Conservation (phyloP, 768 basidiomycete species). For the Phlebiopsis flavidoalba region DNA sequence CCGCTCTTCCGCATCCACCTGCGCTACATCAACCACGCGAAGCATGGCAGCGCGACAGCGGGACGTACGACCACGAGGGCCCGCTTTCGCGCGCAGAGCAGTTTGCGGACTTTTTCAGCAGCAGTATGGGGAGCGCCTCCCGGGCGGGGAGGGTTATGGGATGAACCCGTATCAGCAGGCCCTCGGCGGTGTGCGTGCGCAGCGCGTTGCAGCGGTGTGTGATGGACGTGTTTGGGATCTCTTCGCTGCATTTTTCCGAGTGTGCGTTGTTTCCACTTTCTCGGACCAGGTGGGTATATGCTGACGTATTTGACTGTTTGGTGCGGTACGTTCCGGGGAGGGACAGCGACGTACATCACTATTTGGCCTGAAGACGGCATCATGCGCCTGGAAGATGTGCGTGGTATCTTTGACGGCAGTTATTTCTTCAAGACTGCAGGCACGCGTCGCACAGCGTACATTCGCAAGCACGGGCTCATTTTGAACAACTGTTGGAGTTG, state of each 20-base stretch:
- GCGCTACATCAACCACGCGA: constrained; percentile 28
- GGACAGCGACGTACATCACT: constrained; percentile 33
- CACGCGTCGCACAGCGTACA: neutral
- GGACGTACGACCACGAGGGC: constrained; percentile 38
- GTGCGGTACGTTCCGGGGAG: no score
- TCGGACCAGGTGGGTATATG: neutral
- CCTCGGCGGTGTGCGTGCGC: constrained; percentile 29
- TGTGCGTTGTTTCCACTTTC: constrained; percentile 15
- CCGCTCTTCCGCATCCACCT: constrained; percentile 37
- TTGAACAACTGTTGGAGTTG: no score
- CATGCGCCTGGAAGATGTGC: constrained; percentile 37
- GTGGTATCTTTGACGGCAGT: constrained; percentile 36
- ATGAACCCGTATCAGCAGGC: constrained; percentile 24
- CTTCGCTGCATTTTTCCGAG: constrained; percentile 31
- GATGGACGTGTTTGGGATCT: constrained; percentile 34
- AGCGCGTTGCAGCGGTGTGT: constrained; percentile 29
- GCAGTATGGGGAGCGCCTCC: constrained; percentile 24
- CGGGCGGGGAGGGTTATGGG: constrained; percentile 20
- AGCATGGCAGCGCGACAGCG: constrained; percentile 38
- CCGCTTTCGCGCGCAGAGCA: constrained; percentile 34
- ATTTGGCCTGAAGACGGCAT: constrained; percentile 36
- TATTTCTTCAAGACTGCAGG: constrained; percentile 29
- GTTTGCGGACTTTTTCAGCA: constrained; percentile 41
- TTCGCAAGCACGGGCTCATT: neutral
- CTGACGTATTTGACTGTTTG: neutral